A percentile compares a stretch with the other conserved stretches of the same genome.
Evolutionary conservation across 306 rosid genomes (phyloP).

Genomic region (Quercus aquifolioides): DNA sequence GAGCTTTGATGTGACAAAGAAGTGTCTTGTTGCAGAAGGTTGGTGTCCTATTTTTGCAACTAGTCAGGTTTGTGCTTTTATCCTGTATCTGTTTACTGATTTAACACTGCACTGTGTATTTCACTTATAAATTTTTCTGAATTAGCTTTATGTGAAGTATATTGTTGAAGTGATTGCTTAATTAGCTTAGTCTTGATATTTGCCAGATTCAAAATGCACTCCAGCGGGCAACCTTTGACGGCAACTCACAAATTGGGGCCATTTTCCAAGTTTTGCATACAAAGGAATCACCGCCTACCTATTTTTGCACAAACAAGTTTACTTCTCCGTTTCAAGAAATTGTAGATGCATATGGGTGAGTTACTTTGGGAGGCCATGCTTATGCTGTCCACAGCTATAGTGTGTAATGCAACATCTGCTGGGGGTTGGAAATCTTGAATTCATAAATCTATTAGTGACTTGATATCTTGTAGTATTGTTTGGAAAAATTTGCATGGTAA

Average conservation of each 20-base stretch:
- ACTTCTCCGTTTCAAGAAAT: constrained; percentile 78
- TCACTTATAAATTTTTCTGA: background rate
- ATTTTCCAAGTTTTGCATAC: constrained; percentile 67
- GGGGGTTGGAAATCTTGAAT: background rate
- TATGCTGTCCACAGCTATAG: background rate
- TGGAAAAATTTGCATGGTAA: background rate
- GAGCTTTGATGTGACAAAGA: constrained; percentile 78
- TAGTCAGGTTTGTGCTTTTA: constrained; percentile 53
- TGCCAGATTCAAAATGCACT: constrained; percentile 53
- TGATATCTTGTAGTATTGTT: background rate
- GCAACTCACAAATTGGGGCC: constrained; percentile 64
- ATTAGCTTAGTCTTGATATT: constrained; percentile 19
- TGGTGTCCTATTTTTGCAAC: constrained; percentile 87
- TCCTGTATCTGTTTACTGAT: constrained; percentile 9
- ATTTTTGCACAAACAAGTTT: constrained; percentile 62
- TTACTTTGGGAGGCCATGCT: constrained; percentile 9
- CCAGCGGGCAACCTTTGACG: constrained; percentile 56
- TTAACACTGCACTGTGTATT: background rate
- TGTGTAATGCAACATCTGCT: background rate
- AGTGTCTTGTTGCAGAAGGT: constrained; percentile 89
- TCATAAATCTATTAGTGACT: background rate
- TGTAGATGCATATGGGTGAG: constrained; percentile 87
- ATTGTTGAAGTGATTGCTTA: constrained; percentile 2
- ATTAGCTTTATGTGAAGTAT: background rate
- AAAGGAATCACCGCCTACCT: constrained; percentile 70